Base-by-base conservation (phyloP, 148 eudicot species). In the Cornus florida region DNA sequence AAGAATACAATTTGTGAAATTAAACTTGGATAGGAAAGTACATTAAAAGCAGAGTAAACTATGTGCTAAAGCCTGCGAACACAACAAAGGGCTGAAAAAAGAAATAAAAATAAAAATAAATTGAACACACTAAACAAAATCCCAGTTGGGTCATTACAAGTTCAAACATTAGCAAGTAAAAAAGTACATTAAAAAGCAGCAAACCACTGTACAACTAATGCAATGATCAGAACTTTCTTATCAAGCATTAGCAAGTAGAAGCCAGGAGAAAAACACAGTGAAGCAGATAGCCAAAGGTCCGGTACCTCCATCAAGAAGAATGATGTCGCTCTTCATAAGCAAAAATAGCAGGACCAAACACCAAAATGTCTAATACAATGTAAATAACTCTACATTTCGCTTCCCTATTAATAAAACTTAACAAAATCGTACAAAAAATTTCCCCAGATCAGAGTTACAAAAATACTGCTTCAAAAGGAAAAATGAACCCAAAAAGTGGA, bases 251-350 rank as follows among this genome's bases (percentile, higher is more conserved):
- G 68, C 57, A 8, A 76, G 20, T 46, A 35, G 33, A 1, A 35
- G 13, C 46, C 53, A 69, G 43, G 71, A 69, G 43, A 66, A 66
- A 6, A 35, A 33, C 56, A 71, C 19, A 69, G 46, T n/a, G 56
- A 71, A 71, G 73, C 56, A 39, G 46, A 41, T 6, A 8, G 46
- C 46, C 35, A 46, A 71, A 28, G 71, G 4, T 12, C 46, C 22
- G 16, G 62, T 66, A 67, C 59, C 78, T 76, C 71, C 62, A 76
- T 28, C 66, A 56, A 68, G 72, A 56, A 68, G 72, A 77, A 76
- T 10, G 71, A 46, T 67, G 59, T 10, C 22, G 48, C 6, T 24
- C 71, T 35, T 56, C 79, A 48, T 68, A 31, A 20, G 23, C 72
- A 77, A 48, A 24, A 28, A 24, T 41, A 77, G 48, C 48, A 68